Evolutionary conservation across 306 rosid genomes (phyloP).

Genomic region (Dicorynia guianensis): DNA sequence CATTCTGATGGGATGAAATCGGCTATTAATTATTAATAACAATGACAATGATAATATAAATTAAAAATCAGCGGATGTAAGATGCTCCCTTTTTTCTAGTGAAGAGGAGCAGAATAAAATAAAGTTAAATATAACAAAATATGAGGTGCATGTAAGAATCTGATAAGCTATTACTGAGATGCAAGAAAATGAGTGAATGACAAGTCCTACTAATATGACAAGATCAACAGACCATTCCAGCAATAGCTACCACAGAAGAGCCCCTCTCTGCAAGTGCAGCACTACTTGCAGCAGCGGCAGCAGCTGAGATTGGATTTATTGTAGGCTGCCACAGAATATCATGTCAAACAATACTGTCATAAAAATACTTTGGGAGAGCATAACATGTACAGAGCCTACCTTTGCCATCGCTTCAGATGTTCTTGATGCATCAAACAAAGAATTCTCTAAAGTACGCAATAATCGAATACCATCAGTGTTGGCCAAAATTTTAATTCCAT

Average conservation of each 20-base stretch:
- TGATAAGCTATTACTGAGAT: background rate
- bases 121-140: background rate
- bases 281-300: conserved; percentile 65
- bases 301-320: conserved; percentile 81
- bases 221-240: conserved; percentile 79
- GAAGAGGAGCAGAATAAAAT: background rate
- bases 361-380: conserved; percentile 5
- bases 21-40: conserved; percentile 16
- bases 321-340: conserved; percentile 65
- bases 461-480: conserved; percentile 72
- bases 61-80: conserved; percentile 2
- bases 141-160: conserved; percentile 15
- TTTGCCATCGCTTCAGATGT: conserved; percentile 79
- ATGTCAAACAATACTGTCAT: conserved; percentile 29
- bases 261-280: conserved; percentile 82
- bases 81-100: conserved; percentile 1
- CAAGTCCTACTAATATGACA: conserved; percentile 30
- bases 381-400: conserved; percentile 54
- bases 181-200: conserved; percentile 18
- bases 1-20: conserved; percentile 67
- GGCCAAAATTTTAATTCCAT: conserved; percentile 88
- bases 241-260: conserved; percentile 67
- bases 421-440: conserved; percentile 79
- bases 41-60: conserved; percentile 11
- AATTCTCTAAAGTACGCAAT: conserved; percentile 70